These are phyloP conservation scores for Rhododendron simsii DNA, from an alignment of 148 eudicot species.

Conservation along the genomic window DNA sequence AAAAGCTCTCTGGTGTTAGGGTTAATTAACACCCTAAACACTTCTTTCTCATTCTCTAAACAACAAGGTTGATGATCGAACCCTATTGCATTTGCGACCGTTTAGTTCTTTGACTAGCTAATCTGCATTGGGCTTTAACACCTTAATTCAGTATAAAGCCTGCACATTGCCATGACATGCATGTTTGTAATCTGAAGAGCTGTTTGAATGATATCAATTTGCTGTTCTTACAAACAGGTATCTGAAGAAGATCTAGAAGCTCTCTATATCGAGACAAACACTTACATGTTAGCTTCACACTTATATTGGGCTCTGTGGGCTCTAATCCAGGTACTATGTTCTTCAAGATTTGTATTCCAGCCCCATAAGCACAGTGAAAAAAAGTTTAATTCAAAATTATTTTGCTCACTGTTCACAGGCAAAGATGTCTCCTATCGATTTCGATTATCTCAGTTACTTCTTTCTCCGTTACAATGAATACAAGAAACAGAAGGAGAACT, in stretches of 20 bases:
- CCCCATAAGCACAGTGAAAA: neutral
- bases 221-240: conserved; percentile 41
- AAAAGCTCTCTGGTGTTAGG: no score
- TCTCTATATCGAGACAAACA: conserved; percentile 73
- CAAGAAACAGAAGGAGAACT: conserved; percentile 64
- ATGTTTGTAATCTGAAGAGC: neutral
- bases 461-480: conserved; percentile 76
- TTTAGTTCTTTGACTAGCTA: neutral
- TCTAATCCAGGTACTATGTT: conserved; percentile 71
- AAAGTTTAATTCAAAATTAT: neutral
- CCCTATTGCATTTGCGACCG: neutral
- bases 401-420: conserved; percentile 45
- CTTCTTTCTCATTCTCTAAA: no score
- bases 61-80: neutral
- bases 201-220: neutral
- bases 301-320: conserved; percentile 96
- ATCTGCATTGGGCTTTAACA: neutral
- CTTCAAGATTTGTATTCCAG: conserved; percentile 5
- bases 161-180: neutral
- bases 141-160: neutral
- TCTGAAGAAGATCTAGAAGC: conserved; percentile 62
- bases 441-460: conserved; percentile 83
- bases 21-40: no score
- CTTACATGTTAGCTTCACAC: conserved; percentile 89
- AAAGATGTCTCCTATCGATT: conserved; percentile 87